Evolutionary conservation across 2,329 filamentous ascomycete genomes (phyloP).

Genomic region (Simplicillium sp.): DNA sequence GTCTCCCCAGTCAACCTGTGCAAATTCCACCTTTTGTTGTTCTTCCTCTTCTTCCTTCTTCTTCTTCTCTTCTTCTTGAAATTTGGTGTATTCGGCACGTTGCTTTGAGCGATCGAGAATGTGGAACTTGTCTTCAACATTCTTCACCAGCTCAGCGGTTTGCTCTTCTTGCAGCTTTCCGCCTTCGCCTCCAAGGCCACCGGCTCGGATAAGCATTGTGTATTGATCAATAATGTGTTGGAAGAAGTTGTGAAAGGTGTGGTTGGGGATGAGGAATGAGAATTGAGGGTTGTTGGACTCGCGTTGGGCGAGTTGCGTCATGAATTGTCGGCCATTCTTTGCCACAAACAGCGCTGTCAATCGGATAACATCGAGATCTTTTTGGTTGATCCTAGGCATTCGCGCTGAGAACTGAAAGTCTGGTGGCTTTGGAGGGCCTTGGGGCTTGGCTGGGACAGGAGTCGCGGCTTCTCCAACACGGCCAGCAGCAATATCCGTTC

Average conservation of each 20-base stretch:
- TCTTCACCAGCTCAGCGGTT: constrained; percentile 62
- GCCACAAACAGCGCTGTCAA: constrained; percentile 87
- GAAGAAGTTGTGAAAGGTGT: constrained; percentile 95
- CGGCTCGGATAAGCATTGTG: constrained; percentile 62
- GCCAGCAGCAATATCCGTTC: constrained; percentile 69
- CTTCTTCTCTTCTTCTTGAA: constrained; percentile 73
- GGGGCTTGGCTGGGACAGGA: constrained; percentile 50
- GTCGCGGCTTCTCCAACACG: constrained; percentile 53
- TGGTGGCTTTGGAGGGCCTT: constrained; percentile 75
- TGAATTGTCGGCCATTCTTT: constrained; percentile 84
- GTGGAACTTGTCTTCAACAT: constrained; percentile 69
- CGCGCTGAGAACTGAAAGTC: constrained; percentile 90
- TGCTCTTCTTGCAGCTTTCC: constrained; percentile 64
- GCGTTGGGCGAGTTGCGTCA: constrained; percentile 80
- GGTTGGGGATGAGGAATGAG: constrained; percentile 88
- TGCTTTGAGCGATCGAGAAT: constrained; percentile 73
- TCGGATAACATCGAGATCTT: constrained; percentile 68
- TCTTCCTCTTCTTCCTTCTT: constrained; percentile 84
- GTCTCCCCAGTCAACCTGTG: constrained; percentile 95
- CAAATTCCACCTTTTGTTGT: constrained; percentile 65
- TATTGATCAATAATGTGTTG: constrained; percentile 90
- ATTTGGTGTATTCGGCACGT: constrained; percentile 79
- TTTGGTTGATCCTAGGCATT: constrained; percentile 94
- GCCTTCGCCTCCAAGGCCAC: constrained; percentile 55
- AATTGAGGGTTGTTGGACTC: constrained; percentile 91